Percentiles rank a stretch among this genome's conserved stretches.
phyloP scores from a whole-genome alignment of 2,329 filamentous ascomycete genomes.

The Penicillium sp. region DNA sequence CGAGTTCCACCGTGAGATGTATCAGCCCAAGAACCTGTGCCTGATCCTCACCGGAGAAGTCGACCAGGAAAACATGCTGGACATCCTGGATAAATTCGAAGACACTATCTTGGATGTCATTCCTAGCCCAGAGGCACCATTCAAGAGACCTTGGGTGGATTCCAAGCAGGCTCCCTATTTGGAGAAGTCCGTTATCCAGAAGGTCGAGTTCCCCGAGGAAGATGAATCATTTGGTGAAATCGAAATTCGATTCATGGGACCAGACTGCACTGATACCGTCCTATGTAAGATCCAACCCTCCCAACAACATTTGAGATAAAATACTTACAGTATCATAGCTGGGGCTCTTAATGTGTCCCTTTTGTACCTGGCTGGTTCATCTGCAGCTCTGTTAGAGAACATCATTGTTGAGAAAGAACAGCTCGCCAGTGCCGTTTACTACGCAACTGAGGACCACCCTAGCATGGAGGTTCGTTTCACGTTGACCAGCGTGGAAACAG shows the following conservation, averaged over 20 bases:
- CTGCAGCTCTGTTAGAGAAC: slow-evolving; percentile 89
- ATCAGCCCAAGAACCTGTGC: slow-evolving; percentile 93
- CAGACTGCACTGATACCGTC: slow-evolving; percentile 70
- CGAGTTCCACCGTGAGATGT: slow-evolving; percentile 95
- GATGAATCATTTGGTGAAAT: slow-evolving; percentile 93
- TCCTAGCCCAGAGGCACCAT: slow-evolving; percentile 70
- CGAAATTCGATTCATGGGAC: slow-evolving; percentile 81
- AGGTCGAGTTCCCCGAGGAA: slow-evolving; percentile 90
- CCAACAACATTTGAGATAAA: not conserved
- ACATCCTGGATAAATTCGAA: slow-evolving; percentile 85
- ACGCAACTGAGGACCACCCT: slow-evolving; percentile 75
- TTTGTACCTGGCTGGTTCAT: slow-evolving; percentile 87
- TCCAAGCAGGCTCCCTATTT: slow-evolving; percentile 75
- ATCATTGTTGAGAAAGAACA: slow-evolving; percentile 90
- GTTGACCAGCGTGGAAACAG: slow-evolving; percentile 81
- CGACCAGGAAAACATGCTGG: slow-evolving; percentile 74
- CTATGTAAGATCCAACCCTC: slow-evolving; percentile 47
- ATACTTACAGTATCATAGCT: slow-evolving; percentile 37
- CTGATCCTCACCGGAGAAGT: slow-evolving; percentile 90
- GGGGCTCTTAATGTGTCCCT: slow-evolving; percentile 78
- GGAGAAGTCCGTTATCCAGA: slow-evolving; percentile 70
- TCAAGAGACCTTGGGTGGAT: slow-evolving; percentile 87
- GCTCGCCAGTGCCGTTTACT: slow-evolving; percentile 80
- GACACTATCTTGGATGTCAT: slow-evolving; percentile 80
- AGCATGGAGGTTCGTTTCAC: slow-evolving; percentile 83